Base-by-base conservation (phyloP, 345 rosid genomes). In the Aquilaria malaccensis region DNA sequence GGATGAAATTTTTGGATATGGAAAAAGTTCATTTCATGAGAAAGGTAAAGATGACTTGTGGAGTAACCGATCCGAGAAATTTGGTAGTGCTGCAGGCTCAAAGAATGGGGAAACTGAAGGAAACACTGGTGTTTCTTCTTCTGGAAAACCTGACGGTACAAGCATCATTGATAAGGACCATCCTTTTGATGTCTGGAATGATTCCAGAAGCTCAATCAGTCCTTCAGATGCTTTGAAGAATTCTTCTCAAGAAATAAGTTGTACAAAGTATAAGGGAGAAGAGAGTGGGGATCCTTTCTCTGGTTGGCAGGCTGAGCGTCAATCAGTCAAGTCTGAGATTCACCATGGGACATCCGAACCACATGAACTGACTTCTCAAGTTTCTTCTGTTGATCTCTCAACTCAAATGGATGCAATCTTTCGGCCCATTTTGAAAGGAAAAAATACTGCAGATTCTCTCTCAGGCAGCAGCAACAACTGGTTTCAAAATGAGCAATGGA, bases 131-230 rank as follows among this genome's bases (percentile, higher is more conserved):
- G 56, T 52, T 48, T 60, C 58, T 13, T 58, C 67, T 2, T 12
- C 11, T 30, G 12, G 30, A 69, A 64, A 69, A 33, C 50, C 65
- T 64, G 77, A 67, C 37, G 47, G 9, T 65, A 62, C 57, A 52
- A 62, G 68, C 62, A 60, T 62, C 55, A 72, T 66, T 60, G 77
- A 76, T 65, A 81, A 79, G 60, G 77, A 74, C 52, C 86, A 80
- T 69, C 68, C 85, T 33, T 77, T 84, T 76, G 84, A 83, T 47
- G 61, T 68, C 58, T 86, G 93, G 96, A 79, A 79, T 74, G 85
- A 80, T 82, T 82, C 85, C 72, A 67, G 77, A 51, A 54, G 83
- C 67, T 79, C 91, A 43, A 59, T 64, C 55, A 64, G 64, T 67
- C 63, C 43, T 32, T 74, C 59, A 62, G 69, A 61, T 67, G 63